These are phyloP conservation scores for Breynia disticha DNA, from an alignment of 441 rosid species.

Conservation along the genomic window DNA sequence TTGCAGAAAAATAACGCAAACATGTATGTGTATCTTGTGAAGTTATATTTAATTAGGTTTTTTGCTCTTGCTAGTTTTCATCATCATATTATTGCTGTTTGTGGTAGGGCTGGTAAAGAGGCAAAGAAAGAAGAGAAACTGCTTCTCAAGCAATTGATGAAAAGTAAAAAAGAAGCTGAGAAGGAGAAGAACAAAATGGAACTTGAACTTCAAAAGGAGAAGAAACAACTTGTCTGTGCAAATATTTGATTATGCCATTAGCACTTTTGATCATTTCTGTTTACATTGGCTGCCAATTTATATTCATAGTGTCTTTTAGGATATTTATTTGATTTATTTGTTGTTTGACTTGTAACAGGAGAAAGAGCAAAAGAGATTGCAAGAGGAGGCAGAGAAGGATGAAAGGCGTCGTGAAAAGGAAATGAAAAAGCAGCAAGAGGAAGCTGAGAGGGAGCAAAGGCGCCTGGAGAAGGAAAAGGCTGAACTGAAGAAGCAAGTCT, in stretches of 20 bases:
- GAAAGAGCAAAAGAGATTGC: constrained; percentile 54
- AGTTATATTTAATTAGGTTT: too few species aligned
- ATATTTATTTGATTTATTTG: not conserved
- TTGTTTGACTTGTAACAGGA: constrained; percentile 34
- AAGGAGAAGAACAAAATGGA: constrained; percentile 69
- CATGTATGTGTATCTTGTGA: constrained; percentile 34
- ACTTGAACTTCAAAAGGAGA: constrained; percentile 53
- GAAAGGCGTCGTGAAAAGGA: constrained; percentile 57
- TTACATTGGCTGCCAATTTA: too few species aligned
- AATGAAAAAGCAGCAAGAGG: constrained; percentile 71
- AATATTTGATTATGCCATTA: too few species aligned
- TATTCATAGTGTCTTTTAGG: not conserved
- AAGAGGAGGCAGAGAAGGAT: constrained; percentile 48
- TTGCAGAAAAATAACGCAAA: constrained; percentile 40
- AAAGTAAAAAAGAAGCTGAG: constrained; percentile 52
- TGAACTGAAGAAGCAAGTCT: constrained; percentile 48
- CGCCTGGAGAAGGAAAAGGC: constrained; percentile 67
- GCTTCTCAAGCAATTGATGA: constrained; percentile 56
- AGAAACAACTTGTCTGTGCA: constrained; percentile 18
- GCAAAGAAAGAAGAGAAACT: constrained; percentile 52
- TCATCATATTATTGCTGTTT: not conserved
- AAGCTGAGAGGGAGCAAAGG: constrained; percentile 58
- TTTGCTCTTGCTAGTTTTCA: not conserved
- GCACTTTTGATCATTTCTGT: not conserved
- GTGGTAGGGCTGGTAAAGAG: constrained; percentile 51